Evolutionary conservation across 805 yeast genomes (phyloP).

Genomic region (Schwanniomyces yamadae): DNA sequence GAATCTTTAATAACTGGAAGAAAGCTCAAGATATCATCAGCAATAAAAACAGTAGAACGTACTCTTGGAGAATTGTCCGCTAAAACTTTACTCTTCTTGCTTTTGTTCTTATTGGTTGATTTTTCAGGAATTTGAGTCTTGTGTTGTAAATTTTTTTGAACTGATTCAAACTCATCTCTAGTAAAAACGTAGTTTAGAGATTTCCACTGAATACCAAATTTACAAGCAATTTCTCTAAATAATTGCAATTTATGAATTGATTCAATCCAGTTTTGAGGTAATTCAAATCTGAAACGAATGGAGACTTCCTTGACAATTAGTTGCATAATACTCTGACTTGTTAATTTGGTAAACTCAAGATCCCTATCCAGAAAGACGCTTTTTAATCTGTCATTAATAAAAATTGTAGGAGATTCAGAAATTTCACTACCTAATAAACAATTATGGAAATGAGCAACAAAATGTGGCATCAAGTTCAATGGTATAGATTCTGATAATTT

Average conservation of each 20-base stretch:
- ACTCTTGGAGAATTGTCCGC: slow-evolving; percentile 15
- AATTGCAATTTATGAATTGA: slow-evolving; percentile 42
- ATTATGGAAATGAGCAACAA: slow-evolving; percentile 72
- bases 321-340: slow-evolving; percentile 44
- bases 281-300: slow-evolving; percentile 60
- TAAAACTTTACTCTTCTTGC: no score
- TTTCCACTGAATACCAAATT: slow-evolving; percentile 86
- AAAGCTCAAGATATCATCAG: slow-evolving; percentile 64
- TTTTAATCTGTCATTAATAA: slow-evolving; percentile 35
- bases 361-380: slow-evolving; percentile 43
- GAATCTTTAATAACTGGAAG: slow-evolving; percentile 78
- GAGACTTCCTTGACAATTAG: slow-evolving; percentile 53
- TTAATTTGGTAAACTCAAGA: slow-evolving; percentile 43
- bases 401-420: slow-evolving; percentile 19
- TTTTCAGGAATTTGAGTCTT: slow-evolving; percentile 11
- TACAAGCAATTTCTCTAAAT: slow-evolving; percentile 69
- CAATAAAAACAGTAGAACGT: slow-evolving; percentile 46
- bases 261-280: slow-evolving; percentile 50
- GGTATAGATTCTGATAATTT: slow-evolving; percentile 47
- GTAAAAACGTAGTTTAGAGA: slow-evolving; percentile 51
- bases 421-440: slow-evolving; percentile 57
- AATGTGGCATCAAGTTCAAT: slow-evolving; percentile 51
- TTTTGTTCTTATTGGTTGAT: slow-evolving; percentile 29
- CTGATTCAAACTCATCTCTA: slow-evolving; percentile 35
- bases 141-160: slow-evolving; percentile 24